phyloP scores from a whole-genome alignment of 164 flowering plant genomes.

The Sextonia rubra region DNA sequence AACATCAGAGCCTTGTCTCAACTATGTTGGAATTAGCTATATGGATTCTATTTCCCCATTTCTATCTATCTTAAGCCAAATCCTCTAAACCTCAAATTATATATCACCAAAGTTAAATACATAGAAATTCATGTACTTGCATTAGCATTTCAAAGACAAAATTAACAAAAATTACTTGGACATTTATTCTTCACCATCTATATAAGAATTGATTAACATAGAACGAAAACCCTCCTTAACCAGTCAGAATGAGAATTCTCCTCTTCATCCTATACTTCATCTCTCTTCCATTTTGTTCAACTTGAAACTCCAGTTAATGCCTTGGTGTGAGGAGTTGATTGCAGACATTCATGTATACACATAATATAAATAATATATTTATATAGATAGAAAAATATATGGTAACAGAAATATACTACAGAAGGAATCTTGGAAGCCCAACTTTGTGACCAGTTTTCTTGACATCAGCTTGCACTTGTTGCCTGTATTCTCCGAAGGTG shows the following conservation, averaged over 20 bases:
- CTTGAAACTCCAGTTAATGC: not conserved
- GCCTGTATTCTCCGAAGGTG: constrained; percentile 64
- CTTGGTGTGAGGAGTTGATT: too few species aligned
- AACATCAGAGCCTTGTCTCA: too few species aligned
- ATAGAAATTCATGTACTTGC: not conserved
- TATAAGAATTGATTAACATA: not conserved
- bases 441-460: constrained; percentile 53
- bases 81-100: too few species aligned
- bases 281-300: not conserved
- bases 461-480: constrained; percentile 62
- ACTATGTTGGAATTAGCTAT: too few species aligned
- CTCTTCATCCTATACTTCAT: not conserved
- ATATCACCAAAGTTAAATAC: too few species aligned
- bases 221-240: not conserved
- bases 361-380: not conserved
- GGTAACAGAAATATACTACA: not conserved
- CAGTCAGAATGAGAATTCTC: not conserved
- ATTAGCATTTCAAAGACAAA: not conserved
- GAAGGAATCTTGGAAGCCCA: constrained; percentile 63
- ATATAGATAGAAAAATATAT: not conserved
- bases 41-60: too few species aligned
- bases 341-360: not conserved
- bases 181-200: not conserved
- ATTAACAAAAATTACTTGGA: not conserved
- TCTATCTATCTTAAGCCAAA: too few species aligned